Conservation (phyloP, 352 stramenopile species). For the Globisporangium viniferum region DNA sequence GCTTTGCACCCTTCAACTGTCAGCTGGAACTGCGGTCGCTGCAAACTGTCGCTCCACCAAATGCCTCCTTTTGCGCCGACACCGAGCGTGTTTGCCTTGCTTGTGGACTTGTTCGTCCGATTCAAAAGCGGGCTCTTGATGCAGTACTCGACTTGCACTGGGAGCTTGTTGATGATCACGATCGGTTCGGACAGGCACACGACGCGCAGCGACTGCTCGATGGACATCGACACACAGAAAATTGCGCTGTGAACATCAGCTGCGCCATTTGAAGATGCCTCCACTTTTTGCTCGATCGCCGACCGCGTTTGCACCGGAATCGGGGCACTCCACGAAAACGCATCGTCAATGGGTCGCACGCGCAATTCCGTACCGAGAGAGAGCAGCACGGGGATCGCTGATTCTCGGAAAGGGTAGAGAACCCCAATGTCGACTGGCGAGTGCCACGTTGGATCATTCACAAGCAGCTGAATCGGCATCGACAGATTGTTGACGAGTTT, state of each 20-base stretch:
- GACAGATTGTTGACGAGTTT: slow-evolving; percentile 69
- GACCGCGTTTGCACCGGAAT: slow-evolving; percentile 75
- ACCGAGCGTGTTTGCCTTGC: slow-evolving; percentile 33
- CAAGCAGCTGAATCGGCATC: slow-evolving; percentile 69
- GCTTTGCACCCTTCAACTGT: slow-evolving; percentile 56
- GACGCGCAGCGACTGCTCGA: slow-evolving; percentile 65
- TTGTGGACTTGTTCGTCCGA: slow-evolving; percentile 27
- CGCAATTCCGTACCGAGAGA: slow-evolving; percentile 69
- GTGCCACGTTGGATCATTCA: slow-evolving; percentile 78
- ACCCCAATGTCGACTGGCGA: slow-evolving; percentile 69
- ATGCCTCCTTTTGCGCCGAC: slow-evolving; percentile 66
- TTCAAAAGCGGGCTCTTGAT: slow-evolving; percentile 38
- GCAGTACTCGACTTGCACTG: slow-evolving; percentile 56
- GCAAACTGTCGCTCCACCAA: slow-evolving; percentile 68
- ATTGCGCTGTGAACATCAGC: slow-evolving; percentile 35
- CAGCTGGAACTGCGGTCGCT: slow-evolving; percentile 69
- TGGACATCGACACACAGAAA: slow-evolving; percentile 62
- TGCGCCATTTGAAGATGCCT: slow-evolving; percentile 34
- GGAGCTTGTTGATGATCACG: slow-evolving; percentile 78
- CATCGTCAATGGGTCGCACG: slow-evolving; percentile 46
- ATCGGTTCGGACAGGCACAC: slow-evolving; percentile 68
- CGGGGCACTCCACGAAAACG: slow-evolving; percentile 68
- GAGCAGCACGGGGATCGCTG: slow-evolving; percentile 63
- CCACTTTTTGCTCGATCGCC: slow-evolving; percentile 54
- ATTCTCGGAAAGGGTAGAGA: slow-evolving; percentile 53